These are phyloP conservation scores for Obelidium mucronatum DNA, from an alignment of 192 early-diverging fungal genomes.

Conservation along the genomic window DNA sequence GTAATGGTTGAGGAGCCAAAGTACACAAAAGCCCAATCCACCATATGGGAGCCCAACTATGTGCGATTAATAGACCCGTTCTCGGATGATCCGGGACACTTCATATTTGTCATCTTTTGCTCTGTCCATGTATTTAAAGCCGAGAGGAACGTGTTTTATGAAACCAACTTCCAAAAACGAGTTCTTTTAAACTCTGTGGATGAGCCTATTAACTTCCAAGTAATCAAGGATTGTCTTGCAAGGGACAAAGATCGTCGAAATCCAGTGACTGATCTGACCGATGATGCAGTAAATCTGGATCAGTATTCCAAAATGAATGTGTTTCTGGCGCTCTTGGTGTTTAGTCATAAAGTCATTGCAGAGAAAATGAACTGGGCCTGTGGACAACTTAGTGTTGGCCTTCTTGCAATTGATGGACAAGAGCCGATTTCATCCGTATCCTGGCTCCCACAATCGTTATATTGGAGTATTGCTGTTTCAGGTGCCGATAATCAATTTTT, in stretches of 20 bases:
- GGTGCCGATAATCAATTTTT: no score
- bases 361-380: not conserved
- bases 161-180: not conserved
- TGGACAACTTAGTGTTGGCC: not conserved
- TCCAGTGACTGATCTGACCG: not conserved
- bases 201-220: not conserved
- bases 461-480: no score
- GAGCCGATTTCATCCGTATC: no score
- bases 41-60: no score
- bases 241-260: not conserved
- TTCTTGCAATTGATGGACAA: no score
- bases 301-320: not conserved
- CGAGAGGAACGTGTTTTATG: not conserved
- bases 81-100: no score
- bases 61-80: no score
- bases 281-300: not conserved
- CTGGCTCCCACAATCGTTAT: no score
- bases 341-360: not conserved
- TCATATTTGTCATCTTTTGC: not conserved
- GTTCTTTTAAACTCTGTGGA: not conserved
- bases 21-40: no score
- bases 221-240: not conserved
- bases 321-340: not conserved
- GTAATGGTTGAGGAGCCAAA: not conserved
- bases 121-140: not conserved